These are phyloP conservation scores for Zopfia rhizophila DNA, from an alignment of 2,329 filamentous ascomycete genomes.

Conservation along the genomic window DNA sequence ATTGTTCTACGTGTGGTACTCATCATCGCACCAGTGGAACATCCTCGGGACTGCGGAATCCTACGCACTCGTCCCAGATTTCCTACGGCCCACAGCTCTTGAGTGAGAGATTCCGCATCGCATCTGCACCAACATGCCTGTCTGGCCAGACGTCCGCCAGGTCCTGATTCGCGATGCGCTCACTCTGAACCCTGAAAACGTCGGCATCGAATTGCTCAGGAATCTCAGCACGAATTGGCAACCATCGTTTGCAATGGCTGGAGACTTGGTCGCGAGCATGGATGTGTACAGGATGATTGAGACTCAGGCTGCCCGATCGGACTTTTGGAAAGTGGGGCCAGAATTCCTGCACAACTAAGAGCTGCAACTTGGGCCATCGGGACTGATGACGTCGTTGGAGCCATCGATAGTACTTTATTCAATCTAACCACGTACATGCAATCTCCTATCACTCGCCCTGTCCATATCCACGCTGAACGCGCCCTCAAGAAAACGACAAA, in stretches of 20 bases:
- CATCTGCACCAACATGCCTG: not conserved
- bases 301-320: not conserved
- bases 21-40: not conserved
- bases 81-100: not conserved
- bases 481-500: not conserved
- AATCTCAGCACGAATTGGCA: not conserved
- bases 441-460: too few relatives aligned
- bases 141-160: slow-evolving; percentile 3
- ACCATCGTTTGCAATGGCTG: not conserved
- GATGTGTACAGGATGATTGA: not conserved
- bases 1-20: not conserved
- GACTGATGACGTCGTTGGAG: too few relatives aligned
- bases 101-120: not conserved
- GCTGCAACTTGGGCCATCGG: not conserved
- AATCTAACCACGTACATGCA: too few relatives aligned
- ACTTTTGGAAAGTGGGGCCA: slow-evolving; percentile 1
- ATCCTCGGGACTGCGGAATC: slow-evolving; percentile 1
- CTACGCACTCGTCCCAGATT: not conserved
- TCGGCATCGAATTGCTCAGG: not conserved
- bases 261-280: not conserved
- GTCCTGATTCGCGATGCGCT: slow-evolving; percentile 1
- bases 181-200: not conserved
- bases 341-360: not conserved
- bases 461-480: not conserved
- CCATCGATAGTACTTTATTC: too few relatives aligned